Evolutionary conservation across 2,329 filamentous ascomycete genomes (phyloP), one percentile per base, ranked within the genome.

Genomic region (Fusarium brevicatenulatum): DNA sequence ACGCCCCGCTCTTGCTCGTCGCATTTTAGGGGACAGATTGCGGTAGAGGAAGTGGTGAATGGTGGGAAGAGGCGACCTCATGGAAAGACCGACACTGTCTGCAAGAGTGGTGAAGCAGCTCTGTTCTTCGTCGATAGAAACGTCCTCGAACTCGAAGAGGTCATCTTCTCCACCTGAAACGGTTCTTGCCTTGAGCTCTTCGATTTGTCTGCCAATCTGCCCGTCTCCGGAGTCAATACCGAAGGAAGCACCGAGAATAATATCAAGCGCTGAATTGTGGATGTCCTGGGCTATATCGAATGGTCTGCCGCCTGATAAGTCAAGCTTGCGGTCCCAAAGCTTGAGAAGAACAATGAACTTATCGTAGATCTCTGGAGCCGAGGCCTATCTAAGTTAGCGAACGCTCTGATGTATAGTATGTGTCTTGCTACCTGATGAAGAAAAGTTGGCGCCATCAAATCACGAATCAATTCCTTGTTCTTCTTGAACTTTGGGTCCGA

Each of bases 281-380:
- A 83, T 74, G 46, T 83, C 81, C 15, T 71, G 44, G 1, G 66
- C 52, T 2, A 77, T 77, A 9, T 77, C 69, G 42, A 83, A 83
- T 2, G 80, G 80, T 4, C 74, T 53, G 9, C 79, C 77, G 1
- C 69, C 53, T 11, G 78, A 74, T 1, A 79, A 6, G 2, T 60
- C 25, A 7, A 66, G 57, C 62, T 83, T 83, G 12, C 74, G 37
- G 18, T 57, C 56, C 81, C 81, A 83, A 13, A 83, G 72, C 15
- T 78, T 73, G 15, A 83, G 49, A 15, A 83, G 69, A 16, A 70
- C 63, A 15, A 68, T 61, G 12, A 76, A 75, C 39, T 80, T 82
- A 15, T 73, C 57, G 42, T 82, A 75, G 2, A 82, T 78, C 23
- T 77, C 63, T 0, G 80, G 80, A 10, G 76, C 80, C 0, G 80